Conservation (phyloP, 495 filamentous ascomycete species). For the Geoglossum glabrum region DNA sequence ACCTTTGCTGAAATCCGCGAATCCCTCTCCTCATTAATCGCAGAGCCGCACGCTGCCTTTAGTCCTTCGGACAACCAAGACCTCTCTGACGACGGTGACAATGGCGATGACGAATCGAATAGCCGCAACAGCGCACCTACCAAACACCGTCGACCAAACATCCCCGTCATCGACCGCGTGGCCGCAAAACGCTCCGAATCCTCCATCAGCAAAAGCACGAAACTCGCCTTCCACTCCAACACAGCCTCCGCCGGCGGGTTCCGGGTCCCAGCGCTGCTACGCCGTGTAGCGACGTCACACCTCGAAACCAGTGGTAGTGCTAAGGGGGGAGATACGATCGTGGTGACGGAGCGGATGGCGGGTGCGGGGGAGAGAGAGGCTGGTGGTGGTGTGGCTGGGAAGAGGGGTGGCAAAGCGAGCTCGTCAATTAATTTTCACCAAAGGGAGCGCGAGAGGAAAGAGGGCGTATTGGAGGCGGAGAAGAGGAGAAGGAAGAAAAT, state of each 20-base stretch:
- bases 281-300: background rate
- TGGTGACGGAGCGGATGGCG: background rate
- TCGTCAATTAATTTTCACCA: background rate
- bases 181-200: slow-evolving; percentile 48
- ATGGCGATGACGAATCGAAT: no score
- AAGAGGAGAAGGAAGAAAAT: background rate
- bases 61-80: slow-evolving; percentile 19
- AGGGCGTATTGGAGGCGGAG: background rate
- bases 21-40: slow-evolving; percentile 61
- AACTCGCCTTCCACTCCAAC: slow-evolving; percentile 17
- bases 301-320: no score
- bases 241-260: background rate
- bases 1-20: slow-evolving; percentile 62
- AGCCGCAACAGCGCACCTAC: slow-evolving; percentile 19
- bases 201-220: slow-evolving; percentile 20
- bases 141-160: slow-evolving; percentile 18
- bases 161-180: slow-evolving; percentile 61
- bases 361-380: background rate
- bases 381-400: background rate
- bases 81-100: slow-evolving; percentile 22
- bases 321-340: no score
- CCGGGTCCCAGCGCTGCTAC: background rate
- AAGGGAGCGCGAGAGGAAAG: background rate
- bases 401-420: background rate
- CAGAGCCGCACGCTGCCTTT: slow-evolving; percentile 34